Base-by-base conservation (phyloP, 768 basidiomycete species). In the Mycena galericulata region DNA sequence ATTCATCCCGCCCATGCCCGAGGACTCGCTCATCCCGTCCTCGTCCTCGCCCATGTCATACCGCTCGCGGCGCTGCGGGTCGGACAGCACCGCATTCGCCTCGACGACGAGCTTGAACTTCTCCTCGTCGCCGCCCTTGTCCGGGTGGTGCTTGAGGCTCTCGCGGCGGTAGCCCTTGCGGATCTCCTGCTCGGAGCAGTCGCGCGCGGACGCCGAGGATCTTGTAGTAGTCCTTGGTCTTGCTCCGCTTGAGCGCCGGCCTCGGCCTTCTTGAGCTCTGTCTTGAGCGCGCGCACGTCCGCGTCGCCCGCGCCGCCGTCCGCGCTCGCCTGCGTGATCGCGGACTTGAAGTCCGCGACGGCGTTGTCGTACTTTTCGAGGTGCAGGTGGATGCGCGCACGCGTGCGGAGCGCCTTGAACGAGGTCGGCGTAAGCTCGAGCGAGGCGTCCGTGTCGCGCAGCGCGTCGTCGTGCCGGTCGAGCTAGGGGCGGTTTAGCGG, bases 91-190 rank as follows among this genome's bases (percentile, higher is more conserved):
- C 10, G 89, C 87, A 69, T 96, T 86, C 3, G 94, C 93, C 78
- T 96, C 95, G 1, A 84, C 89, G 32, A 95, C 90, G 24, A 95
- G 86, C 79, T 98, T 98, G 88, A 99, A 99, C 73, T 94, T 93
- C 76, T 98, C 97, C 74, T 97, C 96, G 76, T 96, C 94, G 30
- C 97, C 97, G 29, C 97, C 96, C 87, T 95, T 95, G 78, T 95
- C 93, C 51, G 93, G 93, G 79, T 94, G 93, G 72, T 94, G 93
- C 73, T 89, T 93, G 77, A 96, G 79, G 74, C 92, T 93, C 80
- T 96, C 93, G 72, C 90, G 86, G 67, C 96, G 86, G 79, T 98
- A 98, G 34, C 87, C 97, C 81, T 96, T 98, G 84, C 94, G 96
- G 73, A 98, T 92, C 29, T 96, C 95, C 5, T 73, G 55, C 29